Evolutionary conservation across 331 rosid species (phyloP).

Genomic region (Malus hybrid): DNA sequence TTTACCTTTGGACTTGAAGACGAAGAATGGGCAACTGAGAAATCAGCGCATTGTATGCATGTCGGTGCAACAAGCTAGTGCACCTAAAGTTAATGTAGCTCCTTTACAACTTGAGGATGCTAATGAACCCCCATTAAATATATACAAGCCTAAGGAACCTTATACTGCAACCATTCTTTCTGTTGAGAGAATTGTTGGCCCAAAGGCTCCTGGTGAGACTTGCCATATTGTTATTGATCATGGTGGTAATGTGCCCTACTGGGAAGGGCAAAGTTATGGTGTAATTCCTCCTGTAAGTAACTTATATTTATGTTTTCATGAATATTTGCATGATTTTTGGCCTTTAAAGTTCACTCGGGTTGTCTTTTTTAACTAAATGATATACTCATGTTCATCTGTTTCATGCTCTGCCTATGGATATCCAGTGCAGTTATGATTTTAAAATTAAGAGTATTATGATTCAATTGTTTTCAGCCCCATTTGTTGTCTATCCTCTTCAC

Average conservation of each 20-base stretch:
- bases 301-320: background rate
- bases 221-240: slow-evolving; percentile 96
- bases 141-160: slow-evolving; percentile 74
- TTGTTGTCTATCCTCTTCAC: background rate
- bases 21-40: slow-evolving; percentile 33
- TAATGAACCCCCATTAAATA: slow-evolving; percentile 69
- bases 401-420: slow-evolving; percentile 4
- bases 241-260: slow-evolving; percentile 90
- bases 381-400: background rate
- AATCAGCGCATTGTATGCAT: slow-evolving; percentile 45
- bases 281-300: slow-evolving; percentile 89
- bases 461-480: background rate
- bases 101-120: slow-evolving; percentile 71
- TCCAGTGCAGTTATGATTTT: background rate
- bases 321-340: background rate
- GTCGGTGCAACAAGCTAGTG: slow-evolving; percentile 87
- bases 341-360: background rate
- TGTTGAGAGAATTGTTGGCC: slow-evolving; percentile 93
- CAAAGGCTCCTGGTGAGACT: slow-evolving; percentile 96
- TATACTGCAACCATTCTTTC: slow-evolving; percentile 90
- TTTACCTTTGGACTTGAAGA: slow-evolving; percentile 42
- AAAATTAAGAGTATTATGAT: background rate
- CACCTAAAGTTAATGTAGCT: slow-evolving; percentile 58
- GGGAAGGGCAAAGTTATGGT: slow-evolving; percentile 99
- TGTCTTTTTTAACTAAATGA: background rate